Evolutionary conservation across 1,284 basidiomycete genomes (phyloP).

Genomic region (Melampsora americana): DNA sequence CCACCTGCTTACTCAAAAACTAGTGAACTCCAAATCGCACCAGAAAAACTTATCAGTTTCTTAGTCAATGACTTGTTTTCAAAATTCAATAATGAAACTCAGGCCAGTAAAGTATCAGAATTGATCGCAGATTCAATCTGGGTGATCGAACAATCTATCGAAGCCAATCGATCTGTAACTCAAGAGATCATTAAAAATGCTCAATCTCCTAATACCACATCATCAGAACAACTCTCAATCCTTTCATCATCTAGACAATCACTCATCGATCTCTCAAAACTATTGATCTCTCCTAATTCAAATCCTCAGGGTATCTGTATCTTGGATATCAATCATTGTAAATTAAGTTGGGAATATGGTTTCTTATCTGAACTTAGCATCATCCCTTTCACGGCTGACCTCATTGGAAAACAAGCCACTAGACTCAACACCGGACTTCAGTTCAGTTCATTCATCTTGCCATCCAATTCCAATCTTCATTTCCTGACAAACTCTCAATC

Average conservation of each 20-base stretch:
- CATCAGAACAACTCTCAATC: not conserved
- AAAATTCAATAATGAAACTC: too few relatives aligned
- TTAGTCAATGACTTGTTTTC: too few relatives aligned
- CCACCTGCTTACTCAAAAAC: too few relatives aligned
- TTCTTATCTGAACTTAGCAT: slow-evolving; percentile 33
- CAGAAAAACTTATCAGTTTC: too few relatives aligned
- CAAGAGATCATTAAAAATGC: slow-evolving; percentile 22
- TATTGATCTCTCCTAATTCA: slow-evolving; percentile 9
- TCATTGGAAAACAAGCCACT: slow-evolving; percentile 39
- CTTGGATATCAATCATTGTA: slow-evolving; percentile 25
- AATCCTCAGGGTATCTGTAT: slow-evolving; percentile 3
- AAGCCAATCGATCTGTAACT: slow-evolving; percentile 11
- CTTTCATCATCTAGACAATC: slow-evolving; percentile 20
- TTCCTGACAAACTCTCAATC: not conserved
- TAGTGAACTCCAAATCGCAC: too few relatives aligned
- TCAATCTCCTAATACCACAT: not conserved
- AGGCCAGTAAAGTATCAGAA: slow-evolving; percentile 8
- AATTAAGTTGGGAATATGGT: slow-evolving; percentile 41
- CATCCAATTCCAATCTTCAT: not conserved
- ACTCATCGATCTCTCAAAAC: slow-evolving; percentile 31
- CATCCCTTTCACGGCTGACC: slow-evolving; percentile 38
- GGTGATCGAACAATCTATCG: slow-evolving; percentile 33
- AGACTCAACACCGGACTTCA: slow-evolving; percentile 34
- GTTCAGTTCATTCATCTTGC: slow-evolving; percentile 12
- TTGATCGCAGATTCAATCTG: slow-evolving; percentile 35